Evolutionary conservation across 2,329 filamentous ascomycete species (phyloP), one percentile per base, ranked within the genome.

Genomic region (Stagonosporopsis vannaccii): DNA sequence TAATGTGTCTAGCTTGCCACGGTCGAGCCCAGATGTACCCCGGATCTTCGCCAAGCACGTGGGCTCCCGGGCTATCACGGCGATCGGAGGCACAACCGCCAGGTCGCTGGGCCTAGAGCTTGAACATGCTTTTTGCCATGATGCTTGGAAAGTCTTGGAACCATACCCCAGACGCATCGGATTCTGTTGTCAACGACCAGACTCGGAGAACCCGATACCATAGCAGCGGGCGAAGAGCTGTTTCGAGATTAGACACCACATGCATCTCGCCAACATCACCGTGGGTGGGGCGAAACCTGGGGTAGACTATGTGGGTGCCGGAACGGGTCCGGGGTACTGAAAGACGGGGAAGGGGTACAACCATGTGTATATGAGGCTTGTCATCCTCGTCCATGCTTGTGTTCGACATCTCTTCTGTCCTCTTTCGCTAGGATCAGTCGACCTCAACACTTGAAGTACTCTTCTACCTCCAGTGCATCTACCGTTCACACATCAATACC

Each of bases 331-430:
- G 53, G 53, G 53, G 53, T 47, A 56, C 39, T 46, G 12, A 23
- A 40, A 7, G 30, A 22, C 51, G 42, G 42, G 37, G 42, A 32
- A 32, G 36, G 36, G 15, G 23, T 17, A 46, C 23, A 12, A n/a
- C n/a, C 20, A 19, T 56, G 52, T 12, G 53, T 56, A 56, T 56
- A 56, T 56, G 53, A 56, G 43, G 47, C 43, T 51, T 51, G 48
- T 47, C 25, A 30, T 22, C 47, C 47, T 51, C 53, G 42, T 51
- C 46, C 28, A 46, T 51, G 48, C 36, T 51, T 39, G 32, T 43
- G 25, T 35, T 56, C 37, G 37, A 51, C 26, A 56, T 51, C 53
- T 56, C 53, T 47, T 56, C 53, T 56, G 53, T 51, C 53, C 53
- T 51, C 37, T 28, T 47, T 56, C 25, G 42, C 37, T 33, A 32